Base-by-base conservation (phyloP, 2,329 filamentous ascomycete genomes). In the Ilyonectria mors-panacis region DNA sequence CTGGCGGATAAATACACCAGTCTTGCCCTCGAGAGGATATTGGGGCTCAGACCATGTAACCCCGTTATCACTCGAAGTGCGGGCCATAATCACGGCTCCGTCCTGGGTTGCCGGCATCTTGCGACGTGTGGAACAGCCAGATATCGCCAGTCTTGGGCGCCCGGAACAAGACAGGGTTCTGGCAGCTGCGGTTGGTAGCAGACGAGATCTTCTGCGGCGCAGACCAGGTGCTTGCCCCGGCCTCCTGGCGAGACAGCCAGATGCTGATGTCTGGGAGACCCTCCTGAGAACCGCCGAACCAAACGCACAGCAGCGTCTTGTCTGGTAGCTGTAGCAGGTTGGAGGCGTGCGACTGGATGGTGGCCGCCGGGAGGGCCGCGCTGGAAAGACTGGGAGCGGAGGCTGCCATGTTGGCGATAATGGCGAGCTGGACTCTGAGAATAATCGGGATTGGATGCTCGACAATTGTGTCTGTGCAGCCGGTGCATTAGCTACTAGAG, bases 251-350 rank as follows among this genome's bases (percentile, higher is more conserved):
- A 13, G 83, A 82, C 0, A 83, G 70, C 65, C 83, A 83, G 54
- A 85, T 83, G 60, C 78, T 80, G 47, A 85, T 84, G 55, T 85
- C 83, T 0, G 81, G 78, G 4, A 79, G 78, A 0, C 83, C 83
- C 70, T 85, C 83, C 64, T 84, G 82, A 0, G 80, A 83, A 2
- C 83, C 83, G 5, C 83, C 83, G 35, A 85, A 85, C 82, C 82
- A 85, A 15, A 75, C 79, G 64, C 83, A 85, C 0, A 85, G 72
- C 0, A 84, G 70, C 3, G 81, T 81, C n/a, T 77, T 78, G 68
- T 83, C 78, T 1, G 78, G 78, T 0, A 85, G 77, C 30, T 79
- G 75, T 10, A 84, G 73, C 10, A 85, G 77, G 62, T 84, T 84
- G 12, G 83, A 85, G 10, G 83, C 83, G 45, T 85, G 83, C 2